Conservation (phyloP, 192 early-diverging fungal species). For the Chytriomyces sp. region DNA sequence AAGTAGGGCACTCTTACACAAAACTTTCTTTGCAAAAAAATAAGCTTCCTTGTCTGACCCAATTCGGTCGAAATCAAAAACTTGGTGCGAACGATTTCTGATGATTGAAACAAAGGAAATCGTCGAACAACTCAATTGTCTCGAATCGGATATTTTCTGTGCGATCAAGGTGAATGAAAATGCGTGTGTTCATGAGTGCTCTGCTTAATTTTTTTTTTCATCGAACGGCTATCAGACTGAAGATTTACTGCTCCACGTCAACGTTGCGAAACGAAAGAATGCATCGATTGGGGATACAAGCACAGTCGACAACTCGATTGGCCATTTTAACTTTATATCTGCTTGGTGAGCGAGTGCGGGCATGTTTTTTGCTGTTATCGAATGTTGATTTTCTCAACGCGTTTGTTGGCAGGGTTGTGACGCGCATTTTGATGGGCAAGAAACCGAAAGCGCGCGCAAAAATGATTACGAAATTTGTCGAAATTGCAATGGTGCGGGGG, state of each 20-base stretch:
- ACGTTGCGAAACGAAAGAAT: constrained; percentile 20
- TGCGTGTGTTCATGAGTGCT: too few relatives aligned
- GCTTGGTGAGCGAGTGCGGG: constrained; percentile 48
- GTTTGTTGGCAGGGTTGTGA: constrained; percentile 60
- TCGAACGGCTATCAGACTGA: constrained; percentile 61
- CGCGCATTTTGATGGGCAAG: constrained; percentile 65
- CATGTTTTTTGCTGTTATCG: neutral
- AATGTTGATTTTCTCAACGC: neutral
- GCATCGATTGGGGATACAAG: constrained; percentile 36
- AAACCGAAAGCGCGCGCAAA: constrained; percentile 67
- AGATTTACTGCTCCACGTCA: constrained; percentile 61
- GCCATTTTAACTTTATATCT: constrained; percentile 76
- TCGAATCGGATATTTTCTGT: constrained; percentile 68
- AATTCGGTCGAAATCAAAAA: neutral
- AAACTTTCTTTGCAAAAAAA: neutral
- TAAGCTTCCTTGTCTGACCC: neutral
- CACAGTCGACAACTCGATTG: constrained; percentile 64
- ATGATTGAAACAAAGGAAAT: constrained; percentile 61
- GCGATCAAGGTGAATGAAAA: constrained; percentile 61
- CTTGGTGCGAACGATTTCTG: constrained; percentile 52
- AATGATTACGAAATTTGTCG: constrained; percentile 73
- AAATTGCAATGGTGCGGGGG: constrained; percentile 63
- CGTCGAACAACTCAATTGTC: constrained; percentile 68
- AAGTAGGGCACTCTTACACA: neutral
- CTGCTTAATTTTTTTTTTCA: constrained; percentile 8